Conservation (phyloP, 768 basidiomycete genomes). For the Tubosaeta brunneosetosa region DNA sequence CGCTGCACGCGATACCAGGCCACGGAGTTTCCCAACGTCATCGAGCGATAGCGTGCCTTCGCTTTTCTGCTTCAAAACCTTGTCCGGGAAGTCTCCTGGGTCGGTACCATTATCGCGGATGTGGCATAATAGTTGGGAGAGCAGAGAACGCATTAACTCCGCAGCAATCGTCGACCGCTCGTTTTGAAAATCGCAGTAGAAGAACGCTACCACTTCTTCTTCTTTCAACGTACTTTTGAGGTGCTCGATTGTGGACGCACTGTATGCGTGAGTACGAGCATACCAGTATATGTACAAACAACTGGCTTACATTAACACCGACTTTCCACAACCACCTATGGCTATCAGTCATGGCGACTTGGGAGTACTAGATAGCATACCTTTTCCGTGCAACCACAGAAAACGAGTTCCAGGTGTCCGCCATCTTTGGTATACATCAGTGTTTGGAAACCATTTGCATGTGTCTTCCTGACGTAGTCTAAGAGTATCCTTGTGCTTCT, state of each 20-base stretch:
- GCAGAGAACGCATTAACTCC: constrained; percentile 2
- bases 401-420: neutral
- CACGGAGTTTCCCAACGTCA: neutral
- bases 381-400: constrained; percentile 4
- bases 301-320: neutral
- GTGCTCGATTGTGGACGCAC: constrained; percentile 4
- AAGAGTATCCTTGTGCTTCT: neutral
- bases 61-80: neutral
- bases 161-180: neutral
- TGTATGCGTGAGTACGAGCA: neutral
- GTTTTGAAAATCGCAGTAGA: constrained; percentile 6
- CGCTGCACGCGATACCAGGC: neutral
- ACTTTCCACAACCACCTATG: constrained; percentile 3
- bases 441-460: neutral
- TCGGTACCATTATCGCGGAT: neutral
- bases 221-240: neutral
- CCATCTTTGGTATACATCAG: neutral
- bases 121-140: neutral
- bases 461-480: constrained; percentile 2
- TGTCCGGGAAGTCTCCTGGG: neutral
- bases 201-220: neutral
- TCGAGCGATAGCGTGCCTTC: neutral
- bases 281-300: neutral
- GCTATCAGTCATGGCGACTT: neutral
- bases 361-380: neutral